Evolutionary conservation across 2,329 filamentous ascomycete genomes (phyloP).

Genomic region (Fusarium veterinarium): DNA sequence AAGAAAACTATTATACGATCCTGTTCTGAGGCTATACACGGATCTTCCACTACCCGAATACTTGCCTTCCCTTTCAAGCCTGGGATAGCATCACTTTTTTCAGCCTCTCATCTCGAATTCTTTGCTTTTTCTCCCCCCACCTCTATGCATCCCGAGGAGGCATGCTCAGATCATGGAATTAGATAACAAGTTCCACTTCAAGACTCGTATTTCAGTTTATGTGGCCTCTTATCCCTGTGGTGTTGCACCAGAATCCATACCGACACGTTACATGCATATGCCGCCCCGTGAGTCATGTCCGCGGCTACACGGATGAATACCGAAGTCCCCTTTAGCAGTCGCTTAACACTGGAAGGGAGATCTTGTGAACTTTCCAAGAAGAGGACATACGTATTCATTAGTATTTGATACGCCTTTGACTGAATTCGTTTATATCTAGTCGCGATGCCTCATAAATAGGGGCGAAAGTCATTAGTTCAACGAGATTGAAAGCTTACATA

Average conservation of each 20-base stretch:
- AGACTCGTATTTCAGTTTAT: neutral
- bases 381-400: accelerated
- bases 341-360: accelerated
- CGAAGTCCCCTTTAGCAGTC: neutral
- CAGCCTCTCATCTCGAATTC: neutral
- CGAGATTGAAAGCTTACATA: neutral
- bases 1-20: neutral
- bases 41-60: neutral
- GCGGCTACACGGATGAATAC: neutral
- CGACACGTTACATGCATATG: neutral
- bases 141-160: neutral
- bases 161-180: neutral
- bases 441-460: accelerated
- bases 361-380: accelerated
- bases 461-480: accelerated
- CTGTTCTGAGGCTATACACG: accelerated
- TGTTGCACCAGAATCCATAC: neutral
- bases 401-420: accelerated
- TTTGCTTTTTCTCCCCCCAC: neutral
- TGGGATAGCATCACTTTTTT: neutral
- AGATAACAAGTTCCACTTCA: neutral
- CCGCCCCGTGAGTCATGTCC: neutral
- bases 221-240: neutral
- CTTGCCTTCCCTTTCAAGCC: neutral
- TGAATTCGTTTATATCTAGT: accelerated